These are phyloP conservation scores for Paramyrothecium roridum DNA, from an alignment of 2,329 filamentous ascomycete genomes.

Conservation along the genomic window DNA sequence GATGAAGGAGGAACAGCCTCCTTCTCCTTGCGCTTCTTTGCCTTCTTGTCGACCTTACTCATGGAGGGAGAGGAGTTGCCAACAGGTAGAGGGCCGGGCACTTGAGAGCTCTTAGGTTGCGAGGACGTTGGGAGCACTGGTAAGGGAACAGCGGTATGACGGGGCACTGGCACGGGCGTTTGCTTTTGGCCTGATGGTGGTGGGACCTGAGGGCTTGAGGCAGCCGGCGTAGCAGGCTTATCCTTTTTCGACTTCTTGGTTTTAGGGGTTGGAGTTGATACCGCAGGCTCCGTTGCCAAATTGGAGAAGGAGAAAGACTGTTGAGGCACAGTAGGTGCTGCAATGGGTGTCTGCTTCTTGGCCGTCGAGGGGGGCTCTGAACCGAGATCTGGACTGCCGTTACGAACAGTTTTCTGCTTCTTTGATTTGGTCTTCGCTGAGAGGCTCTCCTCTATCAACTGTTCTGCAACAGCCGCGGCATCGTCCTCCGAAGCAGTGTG, in stretches of 20 bases:
- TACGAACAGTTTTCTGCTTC: slow-evolving; percentile 31
- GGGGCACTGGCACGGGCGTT: slow-evolving; percentile 22
- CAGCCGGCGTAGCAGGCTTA: slow-evolving; percentile 9
- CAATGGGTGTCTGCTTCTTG: slow-evolving; percentile 29
- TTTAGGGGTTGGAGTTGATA: slow-evolving; percentile 15
- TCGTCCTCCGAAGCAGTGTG: slow-evolving; percentile 34
- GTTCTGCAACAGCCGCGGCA: slow-evolving; percentile 27
- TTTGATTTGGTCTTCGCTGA: slow-evolving; percentile 38
- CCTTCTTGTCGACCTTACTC: slow-evolving; percentile 22
- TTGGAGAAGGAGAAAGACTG: slow-evolving; percentile 12
- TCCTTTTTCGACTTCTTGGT: slow-evolving; percentile 19
- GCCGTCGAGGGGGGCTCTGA: slow-evolving; percentile 20
- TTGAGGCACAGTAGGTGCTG: slow-evolving; percentile 25
- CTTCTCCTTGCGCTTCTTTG: slow-evolving; percentile 25
- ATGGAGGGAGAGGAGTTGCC: slow-evolving; percentile 13
- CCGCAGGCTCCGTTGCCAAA: slow-evolving; percentile 14
- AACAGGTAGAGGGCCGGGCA: slow-evolving; percentile 13
- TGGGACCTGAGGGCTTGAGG: slow-evolving; percentile 11
- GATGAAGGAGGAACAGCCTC: slow-evolving; percentile 9
- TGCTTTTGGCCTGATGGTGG: slow-evolving; percentile 12
- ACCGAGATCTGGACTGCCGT: slow-evolving; percentile 30
- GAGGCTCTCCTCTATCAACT: slow-evolving; percentile 28
- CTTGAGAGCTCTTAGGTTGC: slow-evolving; percentile 18
- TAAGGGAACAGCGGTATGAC: slow-evolving; percentile 27
- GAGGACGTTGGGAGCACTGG: slow-evolving; percentile 31